Base-by-base conservation (phyloP, 495 filamentous ascomycete species). In the Lindgomyces ingoldianus region DNA sequence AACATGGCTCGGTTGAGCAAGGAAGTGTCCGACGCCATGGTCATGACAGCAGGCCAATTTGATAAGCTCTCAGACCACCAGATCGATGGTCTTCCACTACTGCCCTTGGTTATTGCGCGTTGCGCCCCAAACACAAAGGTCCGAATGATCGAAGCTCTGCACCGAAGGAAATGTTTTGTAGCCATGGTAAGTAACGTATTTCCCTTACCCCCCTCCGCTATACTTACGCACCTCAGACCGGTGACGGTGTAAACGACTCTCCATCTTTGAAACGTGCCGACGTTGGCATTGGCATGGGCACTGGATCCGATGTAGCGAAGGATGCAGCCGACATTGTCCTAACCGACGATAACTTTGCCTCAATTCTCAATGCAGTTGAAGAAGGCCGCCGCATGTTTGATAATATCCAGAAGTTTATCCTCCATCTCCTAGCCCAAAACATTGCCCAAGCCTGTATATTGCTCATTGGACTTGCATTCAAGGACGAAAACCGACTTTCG, bases 211-310 rank as follows among this genome's bases (percentile, higher is more conserved):
- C n/a, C n/a, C n/a, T n/a, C n/a, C n/a, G n/a, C n/a, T n/a, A n/a
- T n/a, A 44, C 50, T 64, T 49, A 64, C 25, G 10, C 26, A 19
- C 10, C n/a, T 8, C 16, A 68, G 64, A 93, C 91, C n/a, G 91
- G 91, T 72, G 91, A 94, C 60, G 91, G 91, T 60, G 90, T 94
- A 57, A 96, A 96, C 71, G 91, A 94, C 74, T 87, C 89, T 3
- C 90, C 91, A 1, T 89, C 89, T 1, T 77, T 96, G 22, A 91
- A 90, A 72, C 82, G 85, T 27, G 89, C 91, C 18, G 90, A 96
- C 74, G 84, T 94, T 36, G 91, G 91, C 67, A 92, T 96, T 71
- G 89, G 90, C 6, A 91, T 94, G 88, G 89, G 88, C 30, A 79
- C 82, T 16, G 90, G 91, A 1, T 88, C 85, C 27, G 91, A 96